Evolutionary conservation across 257 asterid species (phyloP), one percentile per base, ranked within the genome.

Genomic region (Linderniella brevidens): DNA sequence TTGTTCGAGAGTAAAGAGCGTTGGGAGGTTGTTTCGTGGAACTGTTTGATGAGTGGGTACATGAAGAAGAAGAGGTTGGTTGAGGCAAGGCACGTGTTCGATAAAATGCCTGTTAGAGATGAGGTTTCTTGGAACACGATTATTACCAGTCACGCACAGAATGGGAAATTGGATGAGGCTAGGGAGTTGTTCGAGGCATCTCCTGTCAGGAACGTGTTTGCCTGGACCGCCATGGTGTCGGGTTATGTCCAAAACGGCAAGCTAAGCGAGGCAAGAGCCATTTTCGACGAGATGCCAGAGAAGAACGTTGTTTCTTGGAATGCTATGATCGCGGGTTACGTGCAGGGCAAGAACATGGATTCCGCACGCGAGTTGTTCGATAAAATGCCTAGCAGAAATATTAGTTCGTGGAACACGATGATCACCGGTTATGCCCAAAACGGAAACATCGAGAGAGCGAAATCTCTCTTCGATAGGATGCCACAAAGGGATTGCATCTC

Each of bases 41-140:
- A 88, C 56, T 88, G 95, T 70, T 68, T 88, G 80, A 74, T 88
- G 86, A 92, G 93, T 56, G 95, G 90, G 46, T 88, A 74, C 74
- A 64, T 88, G 65, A 88, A 69, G 80, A 76, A 74, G 73, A 76
- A 60, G 75, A 74, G 68, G 72, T 57, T 84, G 74, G 63, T 50
- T 7, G 92, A 88, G 66, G 98, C 87, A 0, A 80, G 75, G 43
- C 52, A 49, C 49, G 35, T 84, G 46, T 88, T 84, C 50, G 68
- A 84, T 53, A 54, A 63, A 42, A 88, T 88, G 90, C 95, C 92
- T 6, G 66, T 58, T 44, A 81, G 60, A 65, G 94, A 88, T 68
- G 63, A 64, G 53, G 85, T 84, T 8, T 88, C 98, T 0, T 80
- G 95, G 95, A 83, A 87, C 66, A 87, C 86, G 0, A 80, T 87